Conservation (phyloP, 805 yeast species). For the Ogataea chonburiensis region DNA sequence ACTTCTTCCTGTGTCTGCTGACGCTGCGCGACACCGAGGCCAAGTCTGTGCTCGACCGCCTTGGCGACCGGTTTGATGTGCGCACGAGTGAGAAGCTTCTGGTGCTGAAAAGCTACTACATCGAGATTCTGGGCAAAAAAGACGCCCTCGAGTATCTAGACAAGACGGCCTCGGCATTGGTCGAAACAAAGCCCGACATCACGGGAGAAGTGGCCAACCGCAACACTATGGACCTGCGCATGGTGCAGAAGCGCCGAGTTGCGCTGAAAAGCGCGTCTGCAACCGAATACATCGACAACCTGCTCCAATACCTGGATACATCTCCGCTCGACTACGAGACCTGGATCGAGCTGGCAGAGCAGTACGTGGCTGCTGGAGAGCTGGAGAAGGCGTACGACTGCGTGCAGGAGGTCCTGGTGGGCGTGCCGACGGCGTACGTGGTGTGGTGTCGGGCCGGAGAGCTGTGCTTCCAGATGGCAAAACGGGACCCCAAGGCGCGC, state of each 20-base stretch:
- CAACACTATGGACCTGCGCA: slow-evolving; percentile 27
- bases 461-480: slow-evolving; percentile 27
- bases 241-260: slow-evolving; percentile 21
- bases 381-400: slow-evolving; percentile 66
- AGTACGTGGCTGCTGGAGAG: slow-evolving; percentile 60
- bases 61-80: slow-evolving; percentile 64
- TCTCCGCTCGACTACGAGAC: slow-evolving; percentile 74
- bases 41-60: slow-evolving; percentile 56
- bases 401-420: slow-evolving; percentile 66
- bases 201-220: slow-evolving; percentile 28
- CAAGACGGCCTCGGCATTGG: slow-evolving; percentile 16
- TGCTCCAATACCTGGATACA: slow-evolving; percentile 54
- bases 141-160: slow-evolving; percentile 38
- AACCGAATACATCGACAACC: slow-evolving; percentile 51
- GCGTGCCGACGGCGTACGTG: slow-evolving; percentile 68
- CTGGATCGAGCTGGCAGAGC: slow-evolving; percentile 74
- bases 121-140: slow-evolving; percentile 51
- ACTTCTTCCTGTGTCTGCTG: slow-evolving; percentile 62
- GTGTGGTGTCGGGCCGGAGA: slow-evolving; percentile 66
- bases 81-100: slow-evolving; percentile 54
- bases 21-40: slow-evolving; percentile 73
- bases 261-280: slow-evolving; percentile 25
- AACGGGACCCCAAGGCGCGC: slow-evolving; percentile 6
- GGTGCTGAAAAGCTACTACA: slow-evolving; percentile 51
- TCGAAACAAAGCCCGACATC: slow-evolving; percentile 23